Percentiles rank a stretch among this genome's conserved stretches.
These are phyloP conservation scores for Salix udensis DNA, from an alignment of 345 rosid genomes.

Conservation along the genomic window DNA sequence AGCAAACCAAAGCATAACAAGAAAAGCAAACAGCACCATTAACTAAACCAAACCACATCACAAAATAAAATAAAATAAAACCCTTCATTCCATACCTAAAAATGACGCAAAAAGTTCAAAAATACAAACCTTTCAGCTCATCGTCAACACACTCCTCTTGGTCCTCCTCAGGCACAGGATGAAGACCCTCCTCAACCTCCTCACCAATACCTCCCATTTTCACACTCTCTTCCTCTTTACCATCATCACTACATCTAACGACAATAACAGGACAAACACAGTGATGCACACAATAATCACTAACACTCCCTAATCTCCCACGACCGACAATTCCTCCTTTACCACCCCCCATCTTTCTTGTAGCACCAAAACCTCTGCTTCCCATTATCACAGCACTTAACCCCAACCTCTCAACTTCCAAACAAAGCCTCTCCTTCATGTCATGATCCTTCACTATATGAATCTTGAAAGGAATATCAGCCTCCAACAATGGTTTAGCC, in stretches of 20 bases:
- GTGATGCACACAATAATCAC: slow-evolving; percentile 32
- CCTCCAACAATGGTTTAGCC: slow-evolving; percentile 29
- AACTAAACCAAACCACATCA: background rate
- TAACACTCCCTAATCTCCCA: slow-evolving; percentile 24
- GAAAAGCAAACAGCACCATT: background rate
- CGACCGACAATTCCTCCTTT: background rate
- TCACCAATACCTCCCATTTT: slow-evolving; percentile 1
- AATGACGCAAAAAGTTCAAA: background rate
- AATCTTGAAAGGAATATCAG: slow-evolving; percentile 24
- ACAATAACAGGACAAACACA: slow-evolving; percentile 31
- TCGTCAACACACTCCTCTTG: slow-evolving; percentile 50
- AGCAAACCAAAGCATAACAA: too few species aligned
- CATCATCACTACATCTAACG: slow-evolving; percentile 11
- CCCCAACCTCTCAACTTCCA: slow-evolving; percentile 33
- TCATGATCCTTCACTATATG: slow-evolving; percentile 35
- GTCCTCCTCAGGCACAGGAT: slow-evolving; percentile 56
- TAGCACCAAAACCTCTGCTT: slow-evolving; percentile 31
- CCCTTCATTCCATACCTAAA: background rate
- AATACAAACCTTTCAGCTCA: slow-evolving; percentile 28
- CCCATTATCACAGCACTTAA: slow-evolving; percentile 33
- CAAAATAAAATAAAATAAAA: background rate
- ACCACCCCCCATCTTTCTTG: slow-evolving; percentile 6
- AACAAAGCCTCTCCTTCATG: slow-evolving; percentile 32
- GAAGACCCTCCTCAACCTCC: slow-evolving; percentile 33
- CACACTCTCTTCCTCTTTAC: background rate